Conservation (phyloP, 2,329 filamentous ascomycete species). For the Verticillium klebahnii region DNA sequence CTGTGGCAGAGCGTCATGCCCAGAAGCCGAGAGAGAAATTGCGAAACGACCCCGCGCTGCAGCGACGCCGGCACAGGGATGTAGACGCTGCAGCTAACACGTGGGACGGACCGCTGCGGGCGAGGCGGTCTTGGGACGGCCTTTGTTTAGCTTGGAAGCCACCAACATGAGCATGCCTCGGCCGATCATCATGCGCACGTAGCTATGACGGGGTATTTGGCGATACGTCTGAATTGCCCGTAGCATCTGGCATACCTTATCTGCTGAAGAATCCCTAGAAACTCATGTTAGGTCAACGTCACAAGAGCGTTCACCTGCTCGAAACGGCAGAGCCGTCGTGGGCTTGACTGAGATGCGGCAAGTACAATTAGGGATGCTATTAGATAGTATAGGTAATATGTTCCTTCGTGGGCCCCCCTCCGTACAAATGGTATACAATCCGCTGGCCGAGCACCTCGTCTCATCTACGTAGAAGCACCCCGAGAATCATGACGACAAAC, state of each 20-base stretch:
- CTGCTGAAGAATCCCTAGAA: no score
- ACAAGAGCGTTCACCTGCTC: no score
- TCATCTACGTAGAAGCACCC: not conserved
- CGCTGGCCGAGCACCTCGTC: not conserved
- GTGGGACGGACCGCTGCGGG: not conserved
- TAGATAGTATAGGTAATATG: not conserved
- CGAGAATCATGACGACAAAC: slow-evolving; percentile 9
- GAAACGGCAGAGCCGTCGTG: no score
- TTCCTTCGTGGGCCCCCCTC: not conserved
- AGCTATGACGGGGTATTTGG: no score
- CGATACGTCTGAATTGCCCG: no score
- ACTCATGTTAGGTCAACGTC: no score
- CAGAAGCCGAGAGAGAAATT: not conserved
- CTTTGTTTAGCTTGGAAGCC: not conserved
- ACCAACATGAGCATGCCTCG: not conserved
- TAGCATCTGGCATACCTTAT: no score
- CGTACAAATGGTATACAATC: not conserved
- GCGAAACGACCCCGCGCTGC: not conserved
- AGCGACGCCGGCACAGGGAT: not conserved
- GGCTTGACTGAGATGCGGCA: not conserved
- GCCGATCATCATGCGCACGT: not conserved
- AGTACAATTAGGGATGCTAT: not conserved
- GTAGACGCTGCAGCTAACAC: not conserved
- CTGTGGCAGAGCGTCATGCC: not conserved
- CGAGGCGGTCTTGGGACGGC: not conserved